phyloP scores from a whole-genome alignment of 768 basidiomycete genomes.

The Fomitopsis serialis region DNA sequence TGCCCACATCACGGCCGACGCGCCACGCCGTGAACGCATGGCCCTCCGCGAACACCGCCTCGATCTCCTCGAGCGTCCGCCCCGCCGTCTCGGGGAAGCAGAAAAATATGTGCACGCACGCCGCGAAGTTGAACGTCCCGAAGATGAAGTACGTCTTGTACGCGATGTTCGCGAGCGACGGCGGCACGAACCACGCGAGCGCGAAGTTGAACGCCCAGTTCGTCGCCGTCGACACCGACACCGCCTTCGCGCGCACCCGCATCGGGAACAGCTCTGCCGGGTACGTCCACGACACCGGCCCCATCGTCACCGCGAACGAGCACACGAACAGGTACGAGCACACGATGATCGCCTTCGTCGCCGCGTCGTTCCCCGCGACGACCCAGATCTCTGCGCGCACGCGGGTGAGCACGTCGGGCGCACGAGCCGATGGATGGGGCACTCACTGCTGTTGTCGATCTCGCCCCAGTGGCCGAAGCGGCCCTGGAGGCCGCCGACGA shows the following conservation, averaged over 20 bases:
- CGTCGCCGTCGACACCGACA: constrained; percentile 36
- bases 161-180: constrained; percentile 58
- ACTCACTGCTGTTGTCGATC: constrained; percentile 25
- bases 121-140: constrained; percentile 70
- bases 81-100: constrained; percentile 78
- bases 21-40: constrained; percentile 71
- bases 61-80: constrained; percentile 72
- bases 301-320: constrained; percentile 68
- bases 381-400: constrained; percentile 43
- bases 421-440: not conserved
- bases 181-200: constrained; percentile 72
- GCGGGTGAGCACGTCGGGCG: not conserved
- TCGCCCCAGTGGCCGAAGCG: constrained; percentile 58
- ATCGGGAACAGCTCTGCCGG: constrained; percentile 67
- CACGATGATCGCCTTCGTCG: constrained; percentile 69
- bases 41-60: constrained; percentile 69
- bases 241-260: constrained; percentile 62
- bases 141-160: constrained; percentile 80
- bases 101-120: constrained; percentile 65
- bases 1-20: constrained; percentile 54
- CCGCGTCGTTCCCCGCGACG: constrained; percentile 45
- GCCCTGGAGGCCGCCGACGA: constrained; percentile 73
- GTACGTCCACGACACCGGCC: constrained; percentile 60
- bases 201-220: constrained; percentile 71
- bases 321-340: constrained; percentile 76